Base-by-base conservation (phyloP, 257 asterid genomes). In the Fraxinus pennsylvanica region DNA sequence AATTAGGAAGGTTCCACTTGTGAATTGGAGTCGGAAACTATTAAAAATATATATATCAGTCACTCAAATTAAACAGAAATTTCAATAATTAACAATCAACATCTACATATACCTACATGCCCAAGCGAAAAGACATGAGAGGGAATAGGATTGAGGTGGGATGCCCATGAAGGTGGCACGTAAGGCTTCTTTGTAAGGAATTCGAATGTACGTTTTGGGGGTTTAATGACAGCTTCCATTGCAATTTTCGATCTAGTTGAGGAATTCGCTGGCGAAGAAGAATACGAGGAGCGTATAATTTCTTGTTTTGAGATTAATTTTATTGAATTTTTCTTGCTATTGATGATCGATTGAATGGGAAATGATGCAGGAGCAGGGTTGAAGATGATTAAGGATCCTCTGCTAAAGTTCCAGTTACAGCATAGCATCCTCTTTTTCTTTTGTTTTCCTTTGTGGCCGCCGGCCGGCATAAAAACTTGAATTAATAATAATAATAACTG, bases 11-110 rank as follows among this genome's bases (percentile, higher is more conserved):
- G 81, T 87, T 89, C 99, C 99, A 96, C 76, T 82, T 84, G 89
- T 96, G 98, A 83, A 96, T 91, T 74, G 99, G 99, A 78, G 97
- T 96, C 0, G 99, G 99, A 79, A 93, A 88, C 99, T 95, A 38
- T 25, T 19, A 72, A 3, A 76, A 74, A 67, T 9, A 15, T n/a
- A 43, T 15, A 61, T 29, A 45, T 45, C 35, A 68, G 66, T 35
- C 63, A 65, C 73, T 19, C 54, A 79, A 30, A 75, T 70, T 9
- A 71, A 54, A 30, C 35, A 21, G 5, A 75, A 45, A 61, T 36
- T 36, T 1, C 21, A 72, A 36, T 5, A 68, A 47, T 13, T 6
- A 65, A 71, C 47, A 41, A 9, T 39, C 21, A 69, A 9, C n/a
- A 78, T 5, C n/a, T 12, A 71, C 8, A 59, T 29, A 61, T 1